Evolutionary conservation across 345 rosid species (phyloP), one percentile per base, ranked within the genome.

Genomic region (Eucalyptus regnans): DNA sequence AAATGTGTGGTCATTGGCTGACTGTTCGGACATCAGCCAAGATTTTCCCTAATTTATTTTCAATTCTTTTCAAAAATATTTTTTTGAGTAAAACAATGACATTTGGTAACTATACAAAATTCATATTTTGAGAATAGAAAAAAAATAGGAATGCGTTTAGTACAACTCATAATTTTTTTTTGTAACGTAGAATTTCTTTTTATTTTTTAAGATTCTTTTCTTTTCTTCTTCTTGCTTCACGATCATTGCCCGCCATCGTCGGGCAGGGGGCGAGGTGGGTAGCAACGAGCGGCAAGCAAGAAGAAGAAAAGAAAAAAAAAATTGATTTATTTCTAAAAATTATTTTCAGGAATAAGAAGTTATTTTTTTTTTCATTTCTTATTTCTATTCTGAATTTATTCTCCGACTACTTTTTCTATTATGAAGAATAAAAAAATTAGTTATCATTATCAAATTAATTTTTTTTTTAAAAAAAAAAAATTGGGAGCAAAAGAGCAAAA

Each of bases 401-500:
- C 5, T 0, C 10, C 0, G 1, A 4, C 9, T 52, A 52, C 23
- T 52, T 52, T 52, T 7, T 52, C 4, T 52, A 18, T 18, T 18
- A 0, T 52, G 0, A 0, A 52, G 1, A 18, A 52, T 52, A 51
- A 2, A 17, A 17, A 51, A 51, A 51, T 51, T 51, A 17, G 17
- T 0, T 17, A 4, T 1, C 0, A 0, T 18, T 52, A 18, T 1
- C 18, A 52, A 52, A 52, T 52, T 0, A 51, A 0, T 17, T 17
- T n/a, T n/a, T n/a, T n/a, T n/a, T n/a, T n/a, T n/a, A n/a, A n/a
- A n/a, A n/a, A n/a, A n/a, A n/a, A n/a, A n/a, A n/a, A n/a, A n/a
- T n/a, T n/a, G 7, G 22, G 22, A 51, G 56, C 4, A 52, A 52
- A 52, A 18, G 23, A 52, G 0, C 23, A 41, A 41, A 41, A 41